A percentile compares a stretch with the other conserved stretches of the same genome.
Evolutionary conservation across 1,284 basidiomycete species (phyloP).

Genomic region (Phylloporus gajari): DNA sequence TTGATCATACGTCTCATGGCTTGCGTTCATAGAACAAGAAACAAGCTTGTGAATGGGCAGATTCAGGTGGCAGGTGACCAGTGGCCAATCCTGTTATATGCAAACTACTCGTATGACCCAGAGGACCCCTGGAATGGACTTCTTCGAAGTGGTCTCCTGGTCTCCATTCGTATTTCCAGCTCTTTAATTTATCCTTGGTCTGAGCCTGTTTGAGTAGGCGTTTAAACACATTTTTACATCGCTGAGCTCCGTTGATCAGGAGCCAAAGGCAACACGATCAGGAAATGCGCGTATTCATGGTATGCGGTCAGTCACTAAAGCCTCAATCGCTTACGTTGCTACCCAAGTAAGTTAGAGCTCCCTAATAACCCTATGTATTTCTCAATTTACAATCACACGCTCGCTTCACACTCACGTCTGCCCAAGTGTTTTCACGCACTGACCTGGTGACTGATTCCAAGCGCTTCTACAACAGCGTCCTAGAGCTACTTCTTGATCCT

Average conservation of each 20-base stretch:
- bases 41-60: not conserved
- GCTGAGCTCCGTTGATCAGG: too few species aligned
- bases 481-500: not conserved
- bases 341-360: slow-evolving; percentile 5
- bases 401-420: too few species aligned
- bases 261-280: too few species aligned
- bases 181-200: too few species aligned
- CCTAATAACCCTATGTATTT: not conserved
- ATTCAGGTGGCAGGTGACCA: slow-evolving; percentile 1
- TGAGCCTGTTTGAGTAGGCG: not conserved
- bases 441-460: too few species aligned
- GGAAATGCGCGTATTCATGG: too few species aligned
- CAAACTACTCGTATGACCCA: too few species aligned
- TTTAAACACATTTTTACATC: slow-evolving; percentile 20
- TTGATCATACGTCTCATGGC: too few species aligned
- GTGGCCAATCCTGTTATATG: not conserved
- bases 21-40: not conserved
- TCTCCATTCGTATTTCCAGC: not conserved
- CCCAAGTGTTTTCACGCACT: too few species aligned
- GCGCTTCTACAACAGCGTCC: too few species aligned
- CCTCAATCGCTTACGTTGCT: not conserved
- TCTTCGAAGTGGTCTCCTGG: not conserved
- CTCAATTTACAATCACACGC: too few species aligned
- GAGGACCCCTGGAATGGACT: not conserved
- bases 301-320: too few species aligned